Evolutionary conservation across 768 basidiomycete species (phyloP).

Genomic region (Lactarius trivialis): DNA sequence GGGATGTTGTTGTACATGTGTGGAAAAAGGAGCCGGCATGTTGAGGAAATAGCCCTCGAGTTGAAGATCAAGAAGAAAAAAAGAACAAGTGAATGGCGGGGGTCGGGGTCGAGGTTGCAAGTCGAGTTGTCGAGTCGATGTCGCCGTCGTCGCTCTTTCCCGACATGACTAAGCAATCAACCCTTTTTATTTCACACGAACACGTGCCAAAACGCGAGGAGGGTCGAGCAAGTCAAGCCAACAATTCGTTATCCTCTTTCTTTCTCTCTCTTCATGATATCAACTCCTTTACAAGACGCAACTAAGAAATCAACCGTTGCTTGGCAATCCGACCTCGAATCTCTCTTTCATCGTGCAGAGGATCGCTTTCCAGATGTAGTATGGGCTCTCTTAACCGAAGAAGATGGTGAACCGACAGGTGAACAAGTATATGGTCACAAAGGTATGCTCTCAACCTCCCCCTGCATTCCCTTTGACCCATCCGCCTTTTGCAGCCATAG

Average conservation of each 20-base stretch:
- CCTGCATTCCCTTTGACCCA: not conserved
- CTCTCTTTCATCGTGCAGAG: slow-evolving; percentile 75
- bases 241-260: too few relatives aligned
- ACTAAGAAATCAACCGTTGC: slow-evolving; percentile 55
- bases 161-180: not conserved
- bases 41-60: not conserved
- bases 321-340: slow-evolving; percentile 79
- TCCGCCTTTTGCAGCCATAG: slow-evolving; percentile 53
- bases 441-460: slow-evolving; percentile 44
- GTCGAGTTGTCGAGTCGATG: not conserved
- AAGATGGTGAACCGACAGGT: slow-evolving; percentile 34
- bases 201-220: not conserved
- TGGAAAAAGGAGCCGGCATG: slow-evolving; percentile 21
- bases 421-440: slow-evolving; percentile 89
- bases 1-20: slow-evolving; percentile 22
- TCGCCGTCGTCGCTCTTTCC: not conserved
- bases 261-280: slow-evolving; percentile 10
- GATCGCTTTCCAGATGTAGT: slow-evolving; percentile 94
- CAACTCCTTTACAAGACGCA: slow-evolving; percentile 50
- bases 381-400: slow-evolving; percentile 65
- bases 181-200: not conserved
- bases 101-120: slow-evolving; percentile 4
- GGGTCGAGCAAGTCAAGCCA: not conserved
- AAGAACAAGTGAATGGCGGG: slow-evolving; percentile 2
- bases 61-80: not conserved